Base-by-base conservation (phyloP, 176 grass and related monocot species). In the Oryza glaberrima region DNA sequence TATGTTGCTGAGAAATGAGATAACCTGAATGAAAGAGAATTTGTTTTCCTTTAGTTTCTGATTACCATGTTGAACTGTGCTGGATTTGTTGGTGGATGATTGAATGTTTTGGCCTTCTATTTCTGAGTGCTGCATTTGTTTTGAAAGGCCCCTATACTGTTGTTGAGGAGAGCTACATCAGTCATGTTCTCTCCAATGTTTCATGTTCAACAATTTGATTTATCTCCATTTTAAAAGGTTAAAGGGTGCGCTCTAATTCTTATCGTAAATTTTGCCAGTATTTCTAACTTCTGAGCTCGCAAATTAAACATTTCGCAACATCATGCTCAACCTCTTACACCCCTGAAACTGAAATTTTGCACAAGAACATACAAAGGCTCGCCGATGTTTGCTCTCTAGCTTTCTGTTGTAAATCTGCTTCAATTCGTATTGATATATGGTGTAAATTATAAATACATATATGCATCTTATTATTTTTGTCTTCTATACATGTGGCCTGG, bases 401-500 rank as follows among this genome's bases (percentile, higher is more conserved):
- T 25, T 72, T 11, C 14, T 73, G 1, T 1, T 70, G 20, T 66
- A 67, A 82, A 72, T 48, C n/a, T 72, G 15, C 43, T 32, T 70
- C n/a, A 47, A 48, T 20, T 73, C 23, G 22, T 47, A 81, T 20
- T 45, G 10, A 74, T 67, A 3, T 0, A 44, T 48, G 19, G 65
- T 69, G 70, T 6, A 11, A 20, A 16, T 60, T 67, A 38, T 43
- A 22, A 26, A 61, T 12, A 51, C 20, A 30, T 36, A 34, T 30
- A 19, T 23, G 43, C 16, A 22, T 41, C 5, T 15, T 76, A 11
- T 81, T 69, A 77, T 1, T 36, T 61, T 49, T 91, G 80, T 86
- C 82, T 90, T 82, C 61, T 68, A 19, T 94, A 89, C 79, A 88
- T 73, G 10, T 85, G 85, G 36, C 69, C 85, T 41, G 75, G 74